Percentiles rank a stretch among this genome's conserved stretches.
These are phyloP conservation scores for Paraphaeosphaeria sporulosa DNA, from an alignment of 2,329 filamentous ascomycete species.

Conservation along the genomic window DNA sequence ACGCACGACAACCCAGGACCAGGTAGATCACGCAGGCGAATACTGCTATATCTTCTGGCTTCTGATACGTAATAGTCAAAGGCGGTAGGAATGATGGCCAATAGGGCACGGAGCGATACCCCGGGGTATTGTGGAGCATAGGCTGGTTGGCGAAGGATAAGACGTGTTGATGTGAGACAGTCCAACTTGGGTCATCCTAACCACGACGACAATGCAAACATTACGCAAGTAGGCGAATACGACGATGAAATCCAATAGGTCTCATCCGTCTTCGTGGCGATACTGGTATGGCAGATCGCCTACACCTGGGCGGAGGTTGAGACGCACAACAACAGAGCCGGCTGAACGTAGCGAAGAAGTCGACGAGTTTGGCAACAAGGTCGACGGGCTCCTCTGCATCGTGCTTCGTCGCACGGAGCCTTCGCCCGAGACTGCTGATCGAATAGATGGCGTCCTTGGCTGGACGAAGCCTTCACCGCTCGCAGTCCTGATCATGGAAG, in stretches of 20 bases:
- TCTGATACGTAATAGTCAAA: neutral
- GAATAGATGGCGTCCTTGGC: constrained; percentile 33
- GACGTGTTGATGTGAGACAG: neutral
- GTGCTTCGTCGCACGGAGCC: constrained; percentile 33
- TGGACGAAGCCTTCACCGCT: constrained; percentile 32
- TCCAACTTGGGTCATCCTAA: neutral
- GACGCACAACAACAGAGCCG: constrained; percentile 38
- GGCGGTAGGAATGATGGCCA: neutral
- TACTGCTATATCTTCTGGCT: neutral
- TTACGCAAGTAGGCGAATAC: neutral
- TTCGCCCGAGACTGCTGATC: constrained; percentile 33
- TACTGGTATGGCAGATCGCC: constrained; percentile 47
- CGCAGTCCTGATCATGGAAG: constrained; percentile 32
- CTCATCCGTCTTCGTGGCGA: constrained; percentile 30
- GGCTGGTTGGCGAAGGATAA: neutral
- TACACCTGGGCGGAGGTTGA: constrained; percentile 32
- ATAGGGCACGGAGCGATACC: neutral
- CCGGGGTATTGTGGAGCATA: neutral
- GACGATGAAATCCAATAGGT: no score
- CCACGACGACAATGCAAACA: neutral
- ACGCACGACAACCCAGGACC: neutral
- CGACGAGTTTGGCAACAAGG: constrained; percentile 41
- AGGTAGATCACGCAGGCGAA: neutral
- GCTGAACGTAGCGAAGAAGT: constrained; percentile 38
- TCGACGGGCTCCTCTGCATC: constrained; percentile 37